Evolutionary conservation across 352 stramenopile genomes (phyloP), one percentile per base, ranked within the genome.

Genomic region (Phytopythium delawarense): DNA sequence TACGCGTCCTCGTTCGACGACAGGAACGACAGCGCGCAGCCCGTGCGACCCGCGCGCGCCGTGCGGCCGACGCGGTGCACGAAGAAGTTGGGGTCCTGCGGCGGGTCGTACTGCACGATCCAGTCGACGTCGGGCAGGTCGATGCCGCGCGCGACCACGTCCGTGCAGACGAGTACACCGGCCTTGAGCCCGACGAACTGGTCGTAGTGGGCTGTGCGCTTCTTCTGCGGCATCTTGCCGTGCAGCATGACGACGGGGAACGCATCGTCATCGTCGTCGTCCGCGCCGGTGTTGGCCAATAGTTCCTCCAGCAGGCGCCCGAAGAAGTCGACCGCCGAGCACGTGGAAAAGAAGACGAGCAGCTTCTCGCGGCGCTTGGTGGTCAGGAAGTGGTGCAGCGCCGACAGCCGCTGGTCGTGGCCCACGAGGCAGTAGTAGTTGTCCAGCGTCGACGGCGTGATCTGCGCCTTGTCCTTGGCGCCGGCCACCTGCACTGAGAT

Each of bases 311-410:
- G 71, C 35, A 96, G 81, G n/a, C 68, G 74, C 20, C 85, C 86
- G 69, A 99, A 99, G 75, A 98, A 99, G 58, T 99, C 98, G n/a
- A 99, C 98, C 18, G 88, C 94, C 0, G 95, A 96, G 74, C 98
- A 99, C 8, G 98, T 99, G 9, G 98, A 90, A 64, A 99, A 99
- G 78, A 99, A 99, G 5, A 99, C 92, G 51, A 99, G 98, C 2
- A 98, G 66, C 71, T 98, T 98, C 48, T 92, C 66, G 0, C 69
- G 56, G 40, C 79, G 87, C 66, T 98, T 96, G 37, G 78, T 72
- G 57, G 84, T 64, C n/a, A 99, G 74, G 70, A 99, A 99, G 57
- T 94, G 77, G 51, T 96, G 59, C 20, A 99, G 75, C 59, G 88
- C 79, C 25, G 81, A 95, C 48, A 99, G 70, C 62, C 99, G 98